Conservation (phyloP, 371 early-diverging fungal genomes). For the Actinomucor elegans region DNA sequence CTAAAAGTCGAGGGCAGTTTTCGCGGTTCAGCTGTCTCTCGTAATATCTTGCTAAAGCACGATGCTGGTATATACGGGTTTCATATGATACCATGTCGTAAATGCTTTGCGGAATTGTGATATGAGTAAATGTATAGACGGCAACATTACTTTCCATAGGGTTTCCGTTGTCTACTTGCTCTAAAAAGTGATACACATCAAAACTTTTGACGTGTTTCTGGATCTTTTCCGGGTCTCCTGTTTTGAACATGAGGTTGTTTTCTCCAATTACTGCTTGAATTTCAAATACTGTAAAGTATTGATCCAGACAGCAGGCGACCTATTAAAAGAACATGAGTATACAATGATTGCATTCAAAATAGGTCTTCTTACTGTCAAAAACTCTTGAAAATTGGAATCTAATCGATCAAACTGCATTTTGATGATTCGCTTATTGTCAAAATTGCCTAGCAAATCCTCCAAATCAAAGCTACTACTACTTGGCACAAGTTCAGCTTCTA, state of each 20-base stretch:
- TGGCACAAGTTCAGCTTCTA: slow-evolving; percentile 51
- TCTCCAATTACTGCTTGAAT: slow-evolving; percentile 43
- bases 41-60: slow-evolving; percentile 52
- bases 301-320: slow-evolving; percentile 60
- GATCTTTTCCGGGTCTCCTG: slow-evolving; percentile 24
- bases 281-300: slow-evolving; percentile 51
- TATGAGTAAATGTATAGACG: slow-evolving; percentile 47
- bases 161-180: slow-evolving; percentile 27
- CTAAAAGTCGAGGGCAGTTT: slow-evolving; percentile 45
- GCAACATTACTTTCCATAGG: slow-evolving; percentile 23
- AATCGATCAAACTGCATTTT: slow-evolving; percentile 62
- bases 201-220: slow-evolving; percentile 30
- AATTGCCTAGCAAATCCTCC: slow-evolving; percentile 48
- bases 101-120: slow-evolving; percentile 54
- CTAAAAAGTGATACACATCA: slow-evolving; percentile 53
- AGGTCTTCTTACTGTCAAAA: slow-evolving; percentile 51
- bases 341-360: not conserved
- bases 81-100: slow-evolving; percentile 61
- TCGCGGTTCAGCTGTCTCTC: slow-evolving; percentile 47
- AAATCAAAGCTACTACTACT: slow-evolving; percentile 37
- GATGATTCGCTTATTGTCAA: slow-evolving; percentile 55
- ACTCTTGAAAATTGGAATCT: slow-evolving; percentile 50
- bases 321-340: not conserved
- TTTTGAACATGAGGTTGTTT: slow-evolving; percentile 30
- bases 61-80: slow-evolving; percentile 50